These are phyloP conservation scores for Amaranthus hypochondriacus DNA, from an alignment of 148 eudicot species.

Conservation along the genomic window DNA sequence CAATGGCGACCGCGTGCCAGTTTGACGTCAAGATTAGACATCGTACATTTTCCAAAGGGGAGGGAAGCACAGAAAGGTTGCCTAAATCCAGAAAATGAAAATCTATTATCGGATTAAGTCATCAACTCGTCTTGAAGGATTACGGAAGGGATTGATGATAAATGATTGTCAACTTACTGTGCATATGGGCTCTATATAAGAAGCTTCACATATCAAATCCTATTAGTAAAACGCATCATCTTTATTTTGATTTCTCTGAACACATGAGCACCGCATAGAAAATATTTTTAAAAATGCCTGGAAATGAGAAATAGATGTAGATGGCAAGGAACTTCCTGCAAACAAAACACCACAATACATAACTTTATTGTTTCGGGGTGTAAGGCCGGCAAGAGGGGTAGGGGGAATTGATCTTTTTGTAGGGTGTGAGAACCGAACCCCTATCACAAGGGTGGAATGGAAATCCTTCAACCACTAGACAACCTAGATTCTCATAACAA, in stretches of 20 bases:
- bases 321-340: background rate
- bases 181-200: background rate
- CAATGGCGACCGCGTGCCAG: too few relatives aligned
- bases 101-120: background rate
- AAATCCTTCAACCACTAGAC: too few relatives aligned
- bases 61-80: background rate
- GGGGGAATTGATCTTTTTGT: too few relatives aligned
- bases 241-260: background rate
- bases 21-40: too few relatives aligned
- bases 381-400: too few relatives aligned
- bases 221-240: background rate
- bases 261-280: background rate
- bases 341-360: background rate
- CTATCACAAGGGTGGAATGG: too few relatives aligned
- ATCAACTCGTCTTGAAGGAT: background rate
- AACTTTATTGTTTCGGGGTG: too few relatives aligned
- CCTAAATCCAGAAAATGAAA: slow-evolving; percentile 1
- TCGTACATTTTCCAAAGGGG: too few relatives aligned
- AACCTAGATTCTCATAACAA: too few relatives aligned
- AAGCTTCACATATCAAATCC: slow-evolving; percentile 10
- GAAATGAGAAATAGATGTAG: background rate
- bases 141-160: background rate
- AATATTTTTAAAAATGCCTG: background rate
- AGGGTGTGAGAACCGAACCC: too few relatives aligned
- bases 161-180: slow-evolving; percentile 6